Conservation (phyloP, 2,329 filamentous ascomycete genomes). For the Microcera coccophila region DNA sequence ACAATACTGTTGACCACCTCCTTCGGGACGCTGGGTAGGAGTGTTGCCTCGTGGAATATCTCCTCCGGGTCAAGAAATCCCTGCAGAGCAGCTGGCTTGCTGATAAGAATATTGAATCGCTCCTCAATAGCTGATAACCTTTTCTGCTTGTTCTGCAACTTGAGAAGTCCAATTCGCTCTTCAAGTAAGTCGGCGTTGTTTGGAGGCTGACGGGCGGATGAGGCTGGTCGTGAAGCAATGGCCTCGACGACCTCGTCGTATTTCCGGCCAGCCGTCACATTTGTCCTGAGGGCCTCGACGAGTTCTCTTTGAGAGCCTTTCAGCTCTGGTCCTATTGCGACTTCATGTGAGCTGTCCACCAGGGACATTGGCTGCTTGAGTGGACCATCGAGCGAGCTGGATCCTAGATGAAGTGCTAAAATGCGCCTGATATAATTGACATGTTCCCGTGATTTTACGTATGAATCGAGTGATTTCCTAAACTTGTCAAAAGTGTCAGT, state of each 20-base stretch:
- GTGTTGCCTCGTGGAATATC: slow-evolving; percentile 42
- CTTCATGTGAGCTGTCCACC: slow-evolving; percentile 35
- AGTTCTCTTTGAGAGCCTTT: slow-evolving; percentile 53
- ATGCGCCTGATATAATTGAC: slow-evolving; percentile 53
- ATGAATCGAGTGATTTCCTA: slow-evolving; percentile 46
- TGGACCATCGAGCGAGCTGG: slow-evolving; percentile 42
- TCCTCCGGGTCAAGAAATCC: slow-evolving; percentile 48
- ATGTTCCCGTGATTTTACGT: slow-evolving; percentile 56
- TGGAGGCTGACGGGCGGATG: slow-evolving; percentile 17
- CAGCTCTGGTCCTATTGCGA: slow-evolving; percentile 35
- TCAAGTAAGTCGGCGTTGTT: slow-evolving; percentile 35
- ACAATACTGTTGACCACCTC: slow-evolving; percentile 50
- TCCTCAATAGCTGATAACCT: slow-evolving; percentile 48
- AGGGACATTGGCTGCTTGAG: slow-evolving; percentile 48
- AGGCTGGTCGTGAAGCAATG: slow-evolving; percentile 11
- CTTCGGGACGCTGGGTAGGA: slow-evolving; percentile 49
- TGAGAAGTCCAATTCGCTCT: slow-evolving; percentile 49
- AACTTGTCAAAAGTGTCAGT: slow-evolving; percentile 35
- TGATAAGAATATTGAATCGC: slow-evolving; percentile 47
- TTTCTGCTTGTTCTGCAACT: slow-evolving; percentile 49
- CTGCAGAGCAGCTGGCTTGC: slow-evolving; percentile 49
- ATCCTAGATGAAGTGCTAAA: slow-evolving; percentile 50
- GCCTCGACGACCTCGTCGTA: slow-evolving; percentile 39
- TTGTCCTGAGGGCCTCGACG: slow-evolving; percentile 50
- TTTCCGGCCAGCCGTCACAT: slow-evolving; percentile 48